These are phyloP conservation scores for Kwoniella dendrophila DNA, from an alignment of 768 basidiomycete genomes.

Conservation along the genomic window DNA sequence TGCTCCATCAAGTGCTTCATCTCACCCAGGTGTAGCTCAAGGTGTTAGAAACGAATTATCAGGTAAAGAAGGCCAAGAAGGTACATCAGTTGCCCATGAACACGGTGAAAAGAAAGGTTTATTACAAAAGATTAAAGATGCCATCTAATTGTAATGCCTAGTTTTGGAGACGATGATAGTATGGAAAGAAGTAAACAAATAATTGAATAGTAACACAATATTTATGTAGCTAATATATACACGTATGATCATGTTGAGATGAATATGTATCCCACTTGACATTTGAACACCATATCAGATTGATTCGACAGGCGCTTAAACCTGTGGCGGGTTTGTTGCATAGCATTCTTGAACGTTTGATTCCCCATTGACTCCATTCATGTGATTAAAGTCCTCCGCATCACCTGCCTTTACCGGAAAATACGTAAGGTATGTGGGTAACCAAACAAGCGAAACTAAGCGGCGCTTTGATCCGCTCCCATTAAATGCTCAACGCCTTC, in stretches of 20 bases:
- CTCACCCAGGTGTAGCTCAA: conserved; percentile 15
- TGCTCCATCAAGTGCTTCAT: conserved; percentile 13
- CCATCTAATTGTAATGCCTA: neutral
- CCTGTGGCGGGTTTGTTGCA: no score
- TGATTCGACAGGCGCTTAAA: no score
- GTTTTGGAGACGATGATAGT: neutral
- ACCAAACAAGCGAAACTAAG: no score
- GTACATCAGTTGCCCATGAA: neutral
- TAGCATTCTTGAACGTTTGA: no score
- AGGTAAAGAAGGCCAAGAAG: neutral
- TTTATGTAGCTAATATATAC: conserved; percentile 19
- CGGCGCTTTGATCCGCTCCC: no score
- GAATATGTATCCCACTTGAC: neutral
- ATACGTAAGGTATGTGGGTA: no score
- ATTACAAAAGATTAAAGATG: conserved; percentile 25
- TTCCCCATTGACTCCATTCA: no score
- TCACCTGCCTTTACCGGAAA: no score
- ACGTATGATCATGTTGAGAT: conserved; percentile 8
- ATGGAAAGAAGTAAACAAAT: neutral
- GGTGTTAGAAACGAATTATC: neutral
- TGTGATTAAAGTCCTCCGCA: no score
- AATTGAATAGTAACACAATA: neutral
- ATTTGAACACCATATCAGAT: no score
- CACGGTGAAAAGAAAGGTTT: conserved; percentile 22
- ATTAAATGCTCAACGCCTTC: no score